phyloP scores from a whole-genome alignment of 163 green algal species.

The Scenedesmus sp. region DNA sequence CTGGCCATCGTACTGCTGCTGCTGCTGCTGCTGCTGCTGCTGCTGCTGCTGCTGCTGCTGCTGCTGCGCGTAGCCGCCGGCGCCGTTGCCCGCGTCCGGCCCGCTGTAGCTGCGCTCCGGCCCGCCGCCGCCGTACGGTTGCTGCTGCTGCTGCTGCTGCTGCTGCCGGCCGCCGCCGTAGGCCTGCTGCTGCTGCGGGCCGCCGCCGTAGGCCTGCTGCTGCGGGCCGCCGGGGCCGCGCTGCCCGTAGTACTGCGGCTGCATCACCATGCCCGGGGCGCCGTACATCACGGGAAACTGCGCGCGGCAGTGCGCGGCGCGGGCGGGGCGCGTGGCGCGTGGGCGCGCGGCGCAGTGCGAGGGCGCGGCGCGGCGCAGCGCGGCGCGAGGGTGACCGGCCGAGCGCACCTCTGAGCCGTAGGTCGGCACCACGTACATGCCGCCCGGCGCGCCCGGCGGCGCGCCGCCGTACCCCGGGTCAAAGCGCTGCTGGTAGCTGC shows the following conservation, averaged over 20 bases:
- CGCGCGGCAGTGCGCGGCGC: neutral
- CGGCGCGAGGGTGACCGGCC: no score
- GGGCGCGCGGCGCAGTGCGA: neutral
- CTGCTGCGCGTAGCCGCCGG: slow-evolving; percentile 3
- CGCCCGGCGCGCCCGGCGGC: slow-evolving; percentile 1
- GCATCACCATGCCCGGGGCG: neutral
- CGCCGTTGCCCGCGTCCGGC: neutral
- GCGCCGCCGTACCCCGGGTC: slow-evolving; percentile 13
- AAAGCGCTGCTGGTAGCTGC: slow-evolving; percentile 43
- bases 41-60: neutral
- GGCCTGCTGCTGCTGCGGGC: neutral
- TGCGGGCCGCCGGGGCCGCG: no score
- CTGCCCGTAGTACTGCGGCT: neutral
- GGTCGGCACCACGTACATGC: slow-evolving; percentile 35
- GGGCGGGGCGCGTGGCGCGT: neutral
- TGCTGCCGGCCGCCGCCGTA: neutral
- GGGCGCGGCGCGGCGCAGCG: neutral
- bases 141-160: slow-evolving; percentile 1
- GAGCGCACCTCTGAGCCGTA: slow-evolving; percentile 31
- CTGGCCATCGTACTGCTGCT: neutral
- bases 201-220: neutral
- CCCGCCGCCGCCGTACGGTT: neutral
- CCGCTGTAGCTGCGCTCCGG: no score
- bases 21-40: neutral
- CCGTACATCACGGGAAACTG: neutral